Base-by-base conservation (phyloP, 2,329 filamentous ascomycete species). In the Fusarium albosuccineum region DNA sequence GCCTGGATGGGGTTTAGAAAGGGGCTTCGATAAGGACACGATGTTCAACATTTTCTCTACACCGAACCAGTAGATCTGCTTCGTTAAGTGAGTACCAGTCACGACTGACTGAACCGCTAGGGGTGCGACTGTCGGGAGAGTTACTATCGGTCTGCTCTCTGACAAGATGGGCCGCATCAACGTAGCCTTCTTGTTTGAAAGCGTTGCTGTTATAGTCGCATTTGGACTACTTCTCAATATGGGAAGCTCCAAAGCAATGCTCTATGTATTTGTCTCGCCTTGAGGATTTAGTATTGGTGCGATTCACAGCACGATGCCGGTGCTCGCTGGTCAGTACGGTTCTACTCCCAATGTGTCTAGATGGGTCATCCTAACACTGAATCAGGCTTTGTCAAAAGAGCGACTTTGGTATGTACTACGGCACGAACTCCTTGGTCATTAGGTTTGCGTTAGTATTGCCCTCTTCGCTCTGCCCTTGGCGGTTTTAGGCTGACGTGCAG, bases 111-210 rank as follows among this genome's bases (percentile, higher is more conserved):
- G n/a, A 10, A 9, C n/a, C 4, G 14, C 5, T 45, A 64, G 60
- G 22, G 55, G 53, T 16, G 34, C 60, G 6, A 51, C 51, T 11
- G 36, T 46, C 13, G 56, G 60, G 9, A 36, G 60, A 27, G 17
- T 59, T 3, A 51, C 51, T 5, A 46, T 56, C 10, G 49, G 60
- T 8, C 16, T 34, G n/a, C 17, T 56, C 5, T 51, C 42, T 5
- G 60, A 64, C 22, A 29, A 29, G 22, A 45, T 64, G 11, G 60
- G 60, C 6, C 55, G 60, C 17, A 52, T 64, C 46, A 64, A 64
- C 50, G 22, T 56, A n/a, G 54, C 57, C n/a, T 34, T 60, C 8
- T 11, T 64, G 7, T 33, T 44, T 9, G 14, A 62, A 44, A 13
- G n/a, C 33, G 26, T 60, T 22, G 34, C 39, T 26, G 30, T 56